Evolutionary conservation across 2,329 filamentous ascomycete genomes (phyloP).

Genomic region (Aspergillus sp.): DNA sequence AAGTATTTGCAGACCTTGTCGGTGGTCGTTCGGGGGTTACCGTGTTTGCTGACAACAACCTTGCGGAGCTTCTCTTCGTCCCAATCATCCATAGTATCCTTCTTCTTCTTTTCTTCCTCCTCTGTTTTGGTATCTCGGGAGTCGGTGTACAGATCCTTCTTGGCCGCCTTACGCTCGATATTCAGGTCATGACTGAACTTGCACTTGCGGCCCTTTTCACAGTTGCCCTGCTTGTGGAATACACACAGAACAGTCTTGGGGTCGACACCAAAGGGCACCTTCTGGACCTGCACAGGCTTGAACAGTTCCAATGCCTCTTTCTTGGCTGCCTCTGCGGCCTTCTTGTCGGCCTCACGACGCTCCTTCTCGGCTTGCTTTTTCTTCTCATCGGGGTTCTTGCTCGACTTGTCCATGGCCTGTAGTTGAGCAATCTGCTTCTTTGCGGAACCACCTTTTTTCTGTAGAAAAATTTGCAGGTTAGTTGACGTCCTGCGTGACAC

Average conservation of each 20-base stretch:
- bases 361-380: conserved; percentile 63
- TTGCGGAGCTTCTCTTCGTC: conserved; percentile 91
- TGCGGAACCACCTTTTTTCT: conserved; percentile 87
- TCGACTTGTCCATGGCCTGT: conserved; percentile 64
- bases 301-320: conserved; percentile 76
- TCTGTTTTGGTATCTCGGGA: conserved; percentile 64
- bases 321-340: conserved; percentile 78
- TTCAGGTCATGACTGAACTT: conserved; percentile 93
- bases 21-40: conserved; percentile 89
- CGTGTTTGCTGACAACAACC: conserved; percentile 93
- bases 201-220: conserved; percentile 96
- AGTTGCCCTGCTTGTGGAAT: conserved; percentile 95
- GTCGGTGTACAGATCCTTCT: conserved; percentile 88
- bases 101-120: conserved; percentile 69
- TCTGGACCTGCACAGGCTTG: conserved; percentile 92
- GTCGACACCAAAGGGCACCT: conserved; percentile 95
- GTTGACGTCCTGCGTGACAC: conserved; percentile 1
- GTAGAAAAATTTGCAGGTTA: conserved; percentile 15
- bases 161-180: conserved; percentile 85
- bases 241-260: conserved; percentile 96
- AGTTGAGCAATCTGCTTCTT: conserved; percentile 89
- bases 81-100: conserved; percentile 93
- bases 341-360: conserved; percentile 79
- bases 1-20: conserved; percentile 99
- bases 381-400: conserved; percentile 84